phyloP scores from a whole-genome alignment of 805 yeast species.

The Barnettozyma salicaria region DNA sequence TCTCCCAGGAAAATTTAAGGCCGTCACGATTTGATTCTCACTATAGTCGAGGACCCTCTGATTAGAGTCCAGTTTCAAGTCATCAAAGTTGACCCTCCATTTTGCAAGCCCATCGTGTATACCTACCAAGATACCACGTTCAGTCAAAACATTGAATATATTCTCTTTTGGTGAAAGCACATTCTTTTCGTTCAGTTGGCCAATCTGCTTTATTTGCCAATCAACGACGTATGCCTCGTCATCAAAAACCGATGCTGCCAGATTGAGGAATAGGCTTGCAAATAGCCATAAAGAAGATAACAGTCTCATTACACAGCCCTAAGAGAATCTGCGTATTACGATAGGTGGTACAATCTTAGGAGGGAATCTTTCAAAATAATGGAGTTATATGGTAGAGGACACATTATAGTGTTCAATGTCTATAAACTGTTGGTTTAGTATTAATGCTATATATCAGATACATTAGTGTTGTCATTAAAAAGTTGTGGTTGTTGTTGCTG shows the following conservation, averaged over 20 bases:
- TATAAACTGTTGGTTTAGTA: no score
- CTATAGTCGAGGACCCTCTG: slow-evolving; percentile 11
- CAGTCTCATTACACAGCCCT: no score
- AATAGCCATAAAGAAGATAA: background rate
- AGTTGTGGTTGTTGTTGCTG: background rate
- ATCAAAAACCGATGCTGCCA: slow-evolving; percentile 28
- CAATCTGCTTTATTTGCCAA: slow-evolving; percentile 46
- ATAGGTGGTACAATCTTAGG: no score
- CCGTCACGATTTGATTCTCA: slow-evolving; percentile 15
- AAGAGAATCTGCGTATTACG: no score
- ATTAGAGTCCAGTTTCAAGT: slow-evolving; percentile 15
- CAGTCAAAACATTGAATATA: slow-evolving; percentile 26
- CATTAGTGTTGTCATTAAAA: background rate
- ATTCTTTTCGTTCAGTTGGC: slow-evolving; percentile 27
- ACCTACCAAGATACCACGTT: slow-evolving; percentile 28
- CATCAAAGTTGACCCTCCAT: slow-evolving; percentile 29
- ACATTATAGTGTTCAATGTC: no score
- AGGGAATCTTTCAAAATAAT: background rate
- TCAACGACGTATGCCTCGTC: slow-evolving; percentile 53
- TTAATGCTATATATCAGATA: no score
- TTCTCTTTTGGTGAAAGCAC: slow-evolving; percentile 16
- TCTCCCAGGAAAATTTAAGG: slow-evolving; percentile 17
- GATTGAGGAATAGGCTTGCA: background rate
- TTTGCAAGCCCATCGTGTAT: slow-evolving; percentile 31
- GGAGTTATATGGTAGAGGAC: background rate